Evolutionary conservation across 2,329 filamentous ascomycete species (phyloP).

Genomic region (Ustulina deusta): DNA sequence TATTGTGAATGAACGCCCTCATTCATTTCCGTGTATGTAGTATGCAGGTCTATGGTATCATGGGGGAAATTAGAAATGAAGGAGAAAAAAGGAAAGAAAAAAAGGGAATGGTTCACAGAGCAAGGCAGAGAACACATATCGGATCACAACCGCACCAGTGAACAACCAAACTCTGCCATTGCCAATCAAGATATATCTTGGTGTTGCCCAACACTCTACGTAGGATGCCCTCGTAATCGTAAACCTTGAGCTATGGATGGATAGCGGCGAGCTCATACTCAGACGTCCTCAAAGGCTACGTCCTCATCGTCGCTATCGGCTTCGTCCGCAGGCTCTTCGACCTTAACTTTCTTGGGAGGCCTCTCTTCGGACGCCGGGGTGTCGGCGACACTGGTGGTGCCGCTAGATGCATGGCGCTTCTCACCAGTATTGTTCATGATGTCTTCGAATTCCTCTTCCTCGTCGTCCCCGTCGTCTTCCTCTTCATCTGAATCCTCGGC

Average conservation of each 20-base stretch:
- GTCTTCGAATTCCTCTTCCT: conserved; percentile 54
- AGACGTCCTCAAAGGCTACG: conserved; percentile 62
- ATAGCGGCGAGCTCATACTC: conserved; percentile 45
- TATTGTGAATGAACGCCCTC: conserved; percentile 21
- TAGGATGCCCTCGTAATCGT: conserved; percentile 5
- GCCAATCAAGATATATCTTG: not conserved
- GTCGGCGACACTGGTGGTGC: conserved; percentile 49
- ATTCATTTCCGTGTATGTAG: conserved; percentile 26
- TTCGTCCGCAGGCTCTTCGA: conserved; percentile 58
- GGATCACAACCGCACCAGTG: not conserved
- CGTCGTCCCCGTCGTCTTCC: conserved; percentile 47
- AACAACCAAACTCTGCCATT: not conserved
- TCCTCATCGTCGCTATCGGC: conserved; percentile 56
- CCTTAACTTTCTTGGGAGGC: conserved; percentile 64
- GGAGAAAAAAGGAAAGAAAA: not conserved
- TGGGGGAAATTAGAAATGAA: not conserved
- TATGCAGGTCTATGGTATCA: conserved; percentile 37
- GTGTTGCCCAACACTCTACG: not conserved
- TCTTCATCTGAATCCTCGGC: conserved; percentile 56
- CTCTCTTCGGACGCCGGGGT: conserved; percentile 54
- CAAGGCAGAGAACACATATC: not conserved
- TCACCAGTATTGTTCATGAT: conserved; percentile 48
- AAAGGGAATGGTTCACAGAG: not conserved
- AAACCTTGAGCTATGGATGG: not conserved
- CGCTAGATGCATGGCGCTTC: conserved; percentile 49